Conservation (phyloP, 371 early-diverging fungal genomes). For the Lichtheimia hyalospora region DNA sequence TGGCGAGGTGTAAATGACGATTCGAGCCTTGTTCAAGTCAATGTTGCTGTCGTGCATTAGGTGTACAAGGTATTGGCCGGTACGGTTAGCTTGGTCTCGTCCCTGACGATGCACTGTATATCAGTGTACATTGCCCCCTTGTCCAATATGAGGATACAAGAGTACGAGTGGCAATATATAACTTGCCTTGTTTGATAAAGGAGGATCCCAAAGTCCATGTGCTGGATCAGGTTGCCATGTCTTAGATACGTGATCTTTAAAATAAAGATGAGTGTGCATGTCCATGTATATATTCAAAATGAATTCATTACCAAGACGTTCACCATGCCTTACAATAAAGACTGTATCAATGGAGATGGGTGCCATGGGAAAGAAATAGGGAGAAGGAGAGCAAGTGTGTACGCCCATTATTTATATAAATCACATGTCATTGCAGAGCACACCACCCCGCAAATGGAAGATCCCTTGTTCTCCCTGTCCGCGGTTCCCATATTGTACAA, state of each 20-base stretch:
- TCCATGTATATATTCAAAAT: too few species aligned
- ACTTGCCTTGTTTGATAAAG: constrained; percentile 27
- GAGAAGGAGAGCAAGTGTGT: neutral
- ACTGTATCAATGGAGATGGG: constrained; percentile 10
- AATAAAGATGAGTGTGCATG: too few species aligned
- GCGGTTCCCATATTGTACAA: too few species aligned
- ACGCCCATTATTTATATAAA: too few species aligned
- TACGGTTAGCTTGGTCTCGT: constrained; percentile 29
- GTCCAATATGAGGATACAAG: neutral
- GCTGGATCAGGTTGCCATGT: constrained; percentile 44
- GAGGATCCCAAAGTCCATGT: constrained; percentile 45
- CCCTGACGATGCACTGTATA: constrained; percentile 17
- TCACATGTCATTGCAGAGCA: too few species aligned
- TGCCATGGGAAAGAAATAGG: constrained; percentile 6
- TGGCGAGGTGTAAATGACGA: constrained; percentile 45
- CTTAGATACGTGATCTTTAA: constrained; percentile 42
- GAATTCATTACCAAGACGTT: constrained; percentile 19
- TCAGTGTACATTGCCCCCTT: neutral
- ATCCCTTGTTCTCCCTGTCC: too few species aligned
- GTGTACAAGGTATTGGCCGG: constrained; percentile 23
- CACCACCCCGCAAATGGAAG: too few species aligned
- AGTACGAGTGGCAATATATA: neutral
- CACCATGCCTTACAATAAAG: constrained; percentile 29
- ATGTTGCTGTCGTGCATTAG: constrained; percentile 21
- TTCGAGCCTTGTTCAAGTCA: constrained; percentile 14